Evolutionary conservation across 1,284 basidiomycete species (phyloP).

Genomic region (Pterula multifida): DNA sequence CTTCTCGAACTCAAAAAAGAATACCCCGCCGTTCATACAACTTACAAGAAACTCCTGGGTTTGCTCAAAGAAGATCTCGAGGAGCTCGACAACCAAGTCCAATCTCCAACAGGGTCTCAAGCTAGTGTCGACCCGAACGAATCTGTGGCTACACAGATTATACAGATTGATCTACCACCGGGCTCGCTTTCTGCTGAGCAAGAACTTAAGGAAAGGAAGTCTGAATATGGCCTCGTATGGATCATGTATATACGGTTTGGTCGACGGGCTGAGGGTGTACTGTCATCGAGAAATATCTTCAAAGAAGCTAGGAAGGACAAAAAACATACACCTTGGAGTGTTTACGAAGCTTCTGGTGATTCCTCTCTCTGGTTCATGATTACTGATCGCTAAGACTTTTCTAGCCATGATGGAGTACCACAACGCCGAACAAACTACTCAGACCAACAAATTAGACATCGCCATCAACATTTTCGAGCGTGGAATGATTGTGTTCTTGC

Average conservation of each 20-base stretch:
- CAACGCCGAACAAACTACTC: constrained; percentile 40
- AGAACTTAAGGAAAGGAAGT: constrained; percentile 48
- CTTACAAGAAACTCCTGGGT: constrained; percentile 64
- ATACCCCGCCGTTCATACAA: constrained; percentile 51
- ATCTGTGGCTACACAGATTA: constrained; percentile 29
- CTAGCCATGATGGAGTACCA: constrained; percentile 91
- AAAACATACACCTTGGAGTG: constrained; percentile 76
- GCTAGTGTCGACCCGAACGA: constrained; percentile 23
- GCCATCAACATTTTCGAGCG: constrained; percentile 92
- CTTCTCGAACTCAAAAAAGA: constrained; percentile 63
- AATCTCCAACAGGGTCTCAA: constrained; percentile 31
- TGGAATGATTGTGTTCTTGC: constrained; percentile 78
- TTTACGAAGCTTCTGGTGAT: constrained; percentile 85
- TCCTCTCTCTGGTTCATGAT: constrained; percentile 8
- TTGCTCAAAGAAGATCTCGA: constrained; percentile 67
- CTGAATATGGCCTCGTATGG: constrained; percentile 58
- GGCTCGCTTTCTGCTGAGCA: constrained; percentile 24
- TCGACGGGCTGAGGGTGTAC: constrained; percentile 70
- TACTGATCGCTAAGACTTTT: constrained; percentile 1
- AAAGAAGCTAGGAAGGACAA: constrained; percentile 77
- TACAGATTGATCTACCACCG: constrained; percentile 32
- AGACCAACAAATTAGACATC: constrained; percentile 55
- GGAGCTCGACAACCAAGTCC: constrained; percentile 40
- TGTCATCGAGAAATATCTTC: constrained; percentile 73
- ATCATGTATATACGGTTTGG: constrained; percentile 93